phyloP scores from a whole-genome alignment of 805 yeast genomes.

The Metschnikowia dekortorum region DNA sequence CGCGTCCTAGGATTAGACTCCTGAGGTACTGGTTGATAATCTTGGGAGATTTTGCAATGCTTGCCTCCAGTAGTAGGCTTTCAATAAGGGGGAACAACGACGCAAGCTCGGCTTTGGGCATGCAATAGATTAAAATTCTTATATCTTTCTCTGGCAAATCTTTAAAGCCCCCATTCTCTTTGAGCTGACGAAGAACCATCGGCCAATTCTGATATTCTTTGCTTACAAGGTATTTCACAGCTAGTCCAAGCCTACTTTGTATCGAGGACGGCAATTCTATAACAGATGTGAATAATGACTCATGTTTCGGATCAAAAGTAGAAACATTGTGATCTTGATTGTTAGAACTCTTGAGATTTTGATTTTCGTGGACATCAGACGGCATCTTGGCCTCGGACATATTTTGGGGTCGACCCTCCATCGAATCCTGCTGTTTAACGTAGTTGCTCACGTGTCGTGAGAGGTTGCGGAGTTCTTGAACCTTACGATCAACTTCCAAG shows the following conservation, averaged over 20 bases:
- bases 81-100: conserved; percentile 23
- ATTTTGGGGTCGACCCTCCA: conserved; percentile 15
- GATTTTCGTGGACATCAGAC: conserved; percentile 9
- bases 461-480: conserved; percentile 25
- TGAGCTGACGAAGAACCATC: conserved; percentile 39
- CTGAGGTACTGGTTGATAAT: conserved; percentile 36
- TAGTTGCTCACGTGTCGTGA: conserved; percentile 26
- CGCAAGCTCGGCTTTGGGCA: conserved; percentile 38
- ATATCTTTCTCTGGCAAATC: conserved; percentile 31
- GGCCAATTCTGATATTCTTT: conserved; percentile 44
- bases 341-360: neutral
- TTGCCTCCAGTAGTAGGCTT: conserved; percentile 31
- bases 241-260: conserved; percentile 33
- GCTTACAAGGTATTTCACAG: conserved; percentile 36
- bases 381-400: conserved; percentile 17
- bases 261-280: conserved; percentile 35
- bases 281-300: conserved; percentile 16
- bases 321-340: neutral
- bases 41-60: conserved; percentile 25
- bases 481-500: conserved; percentile 19
- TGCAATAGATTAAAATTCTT: conserved; percentile 30
- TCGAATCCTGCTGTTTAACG: conserved; percentile 4
- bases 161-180: conserved; percentile 32
- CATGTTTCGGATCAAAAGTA: conserved; percentile 10
- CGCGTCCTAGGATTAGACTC: conserved; percentile 26